Evolutionary conservation across 352 stramenopile species (phyloP).

Genomic region (Paralagenidium karlingii): DNA sequence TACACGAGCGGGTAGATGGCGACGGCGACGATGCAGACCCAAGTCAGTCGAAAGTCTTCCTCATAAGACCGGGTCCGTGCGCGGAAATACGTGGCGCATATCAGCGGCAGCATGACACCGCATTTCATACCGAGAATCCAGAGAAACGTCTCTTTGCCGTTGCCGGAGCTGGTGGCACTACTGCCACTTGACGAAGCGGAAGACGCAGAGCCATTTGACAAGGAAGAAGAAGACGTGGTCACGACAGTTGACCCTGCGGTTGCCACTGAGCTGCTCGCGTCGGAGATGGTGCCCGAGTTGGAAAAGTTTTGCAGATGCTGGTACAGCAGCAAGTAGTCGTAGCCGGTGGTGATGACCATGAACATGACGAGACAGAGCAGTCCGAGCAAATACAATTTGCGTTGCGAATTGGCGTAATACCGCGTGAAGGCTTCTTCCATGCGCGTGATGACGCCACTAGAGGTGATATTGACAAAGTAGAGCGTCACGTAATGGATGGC

Average conservation of each 20-base stretch:
- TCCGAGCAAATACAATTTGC: slow-evolving; percentile 39
- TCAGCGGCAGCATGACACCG: slow-evolving; percentile 38
- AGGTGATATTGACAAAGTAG: slow-evolving; percentile 75
- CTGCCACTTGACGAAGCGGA: slow-evolving; percentile 2
- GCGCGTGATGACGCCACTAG: slow-evolving; percentile 44
- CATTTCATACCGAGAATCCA: slow-evolving; percentile 52
- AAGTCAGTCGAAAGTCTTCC: slow-evolving; percentile 56
- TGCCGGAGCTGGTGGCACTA: slow-evolving; percentile 12
- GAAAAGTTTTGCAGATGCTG: slow-evolving; percentile 26
- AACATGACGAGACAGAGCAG: slow-evolving; percentile 50
- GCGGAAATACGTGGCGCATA: slow-evolving; percentile 54
- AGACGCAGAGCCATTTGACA: neutral
- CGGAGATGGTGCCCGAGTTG: neutral
- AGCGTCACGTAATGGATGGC: slow-evolving; percentile 66
- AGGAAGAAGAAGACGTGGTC: too few relatives aligned
- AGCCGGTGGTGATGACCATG: slow-evolving; percentile 50
- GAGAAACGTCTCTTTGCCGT: slow-evolving; percentile 38
- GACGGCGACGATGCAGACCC: slow-evolving; percentile 43
- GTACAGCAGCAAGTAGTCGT: slow-evolving; percentile 66
- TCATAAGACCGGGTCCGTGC: slow-evolving; percentile 43
- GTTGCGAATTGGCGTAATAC: slow-evolving; percentile 65
- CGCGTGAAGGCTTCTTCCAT: slow-evolving; percentile 72
- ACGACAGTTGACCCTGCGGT: neutral
- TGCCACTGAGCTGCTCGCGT: neutral
- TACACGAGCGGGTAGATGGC: slow-evolving; percentile 59